Conservation (phyloP, 106 monocot genomes). For the Dioscorea dumetorum region DNA sequence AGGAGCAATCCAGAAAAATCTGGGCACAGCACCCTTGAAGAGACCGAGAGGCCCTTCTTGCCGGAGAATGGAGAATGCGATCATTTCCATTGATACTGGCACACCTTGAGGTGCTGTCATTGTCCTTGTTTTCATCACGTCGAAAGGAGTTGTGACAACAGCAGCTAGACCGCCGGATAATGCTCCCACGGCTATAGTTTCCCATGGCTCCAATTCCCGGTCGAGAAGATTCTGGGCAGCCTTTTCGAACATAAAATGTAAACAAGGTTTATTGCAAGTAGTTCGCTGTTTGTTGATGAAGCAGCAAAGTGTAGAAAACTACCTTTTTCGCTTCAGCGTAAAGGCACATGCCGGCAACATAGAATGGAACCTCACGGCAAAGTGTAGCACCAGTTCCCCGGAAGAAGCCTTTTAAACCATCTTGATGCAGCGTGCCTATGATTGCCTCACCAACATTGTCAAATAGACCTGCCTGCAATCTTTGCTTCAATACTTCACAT, state of each 20-base stretch:
- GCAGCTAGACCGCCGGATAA: constrained; percentile 91
- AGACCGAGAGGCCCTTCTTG: constrained; percentile 86
- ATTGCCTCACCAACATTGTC: constrained; percentile 96
- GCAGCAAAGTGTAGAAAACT: not conserved
- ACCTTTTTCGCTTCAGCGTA: constrained; percentile 99
- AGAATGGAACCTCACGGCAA: constrained; percentile 95
- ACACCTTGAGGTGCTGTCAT: constrained; percentile 85
- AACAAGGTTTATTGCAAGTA: too few species aligned
- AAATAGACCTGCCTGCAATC: constrained; percentile 69
- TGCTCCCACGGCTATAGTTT: constrained; percentile 77
- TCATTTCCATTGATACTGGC: constrained; percentile 73
- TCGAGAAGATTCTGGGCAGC: constrained; percentile 65
- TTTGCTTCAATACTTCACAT: constrained; percentile 75
- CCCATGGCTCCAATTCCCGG: constrained; percentile 88
- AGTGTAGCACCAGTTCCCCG: constrained; percentile 96
- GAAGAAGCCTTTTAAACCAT: constrained; percentile 90
- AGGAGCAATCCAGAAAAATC: constrained; percentile 99
- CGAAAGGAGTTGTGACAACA: constrained; percentile 87
- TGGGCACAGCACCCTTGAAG: constrained; percentile 95
- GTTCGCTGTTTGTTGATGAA: too few species aligned
- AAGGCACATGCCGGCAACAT: constrained; percentile 96
- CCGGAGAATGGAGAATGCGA: constrained; percentile 79
- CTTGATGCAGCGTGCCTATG: constrained; percentile 69
- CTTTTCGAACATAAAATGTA: constrained; percentile 18
- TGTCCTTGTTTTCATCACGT: constrained; percentile 98